Evolutionary conservation across 495 filamentous ascomycete species (phyloP).

Genomic region (Daldinia loculata): DNA sequence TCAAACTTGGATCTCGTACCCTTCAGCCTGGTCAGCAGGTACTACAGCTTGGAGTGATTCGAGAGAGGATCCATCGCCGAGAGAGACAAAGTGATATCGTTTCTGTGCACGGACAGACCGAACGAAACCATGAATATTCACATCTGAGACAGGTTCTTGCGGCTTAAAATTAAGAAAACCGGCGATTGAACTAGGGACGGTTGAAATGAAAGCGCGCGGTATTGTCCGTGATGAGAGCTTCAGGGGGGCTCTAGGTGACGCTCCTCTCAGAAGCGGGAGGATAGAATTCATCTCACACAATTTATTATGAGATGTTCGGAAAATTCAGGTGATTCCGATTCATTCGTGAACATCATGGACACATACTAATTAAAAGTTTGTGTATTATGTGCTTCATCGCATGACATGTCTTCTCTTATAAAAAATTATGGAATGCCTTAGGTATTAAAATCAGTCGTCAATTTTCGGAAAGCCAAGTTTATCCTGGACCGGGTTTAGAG

Average conservation of each 20-base stretch:
- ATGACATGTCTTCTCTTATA: background rate
- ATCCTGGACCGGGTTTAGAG: slow-evolving; percentile 9
- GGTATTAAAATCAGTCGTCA: background rate
- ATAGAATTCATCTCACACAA: slow-evolving; percentile 33
- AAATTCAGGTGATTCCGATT: slow-evolving; percentile 3
- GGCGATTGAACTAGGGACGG: slow-evolving; percentile 30
- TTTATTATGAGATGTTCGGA: slow-evolving; percentile 8
- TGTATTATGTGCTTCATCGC: slow-evolving; percentile 21
- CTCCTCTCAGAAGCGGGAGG: slow-evolving; percentile 35
- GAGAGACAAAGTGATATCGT: slow-evolving; percentile 77
- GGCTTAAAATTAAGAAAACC: slow-evolving; percentile 45
- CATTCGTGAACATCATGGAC: slow-evolving; percentile 13
- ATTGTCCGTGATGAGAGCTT: slow-evolving; percentile 16
- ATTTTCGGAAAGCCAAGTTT: slow-evolving; percentile 14
- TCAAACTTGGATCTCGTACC: slow-evolving; percentile 64
- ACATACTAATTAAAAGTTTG: slow-evolving; percentile 15
- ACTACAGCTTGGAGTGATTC: slow-evolving; percentile 84
- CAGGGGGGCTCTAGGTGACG: slow-evolving; percentile 26
- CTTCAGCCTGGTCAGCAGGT: slow-evolving; percentile 74
- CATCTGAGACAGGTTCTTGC: slow-evolving; percentile 43
- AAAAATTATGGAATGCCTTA: slow-evolving; percentile 4
- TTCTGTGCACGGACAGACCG: slow-evolving; percentile 90
- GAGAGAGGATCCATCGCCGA: slow-evolving; percentile 88
- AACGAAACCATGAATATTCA: slow-evolving; percentile 77
- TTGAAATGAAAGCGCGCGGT: slow-evolving; percentile 38